A percentile compares a stretch with the other conserved stretches of the same genome.
phyloP scores from a whole-genome alignment of 2,329 filamentous ascomycete genomes.

The Fusarium concolor region DNA sequence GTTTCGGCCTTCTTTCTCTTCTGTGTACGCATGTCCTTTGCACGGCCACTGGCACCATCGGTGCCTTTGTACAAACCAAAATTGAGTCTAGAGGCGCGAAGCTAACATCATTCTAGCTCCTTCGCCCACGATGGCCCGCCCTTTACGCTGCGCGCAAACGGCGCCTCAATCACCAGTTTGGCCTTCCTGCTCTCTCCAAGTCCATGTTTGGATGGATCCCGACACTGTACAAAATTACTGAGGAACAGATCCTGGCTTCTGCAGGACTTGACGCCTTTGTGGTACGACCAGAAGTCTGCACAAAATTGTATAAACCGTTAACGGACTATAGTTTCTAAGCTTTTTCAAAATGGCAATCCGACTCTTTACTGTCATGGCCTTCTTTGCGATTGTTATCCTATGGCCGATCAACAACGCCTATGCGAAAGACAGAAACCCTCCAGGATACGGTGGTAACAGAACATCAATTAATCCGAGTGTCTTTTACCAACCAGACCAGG shows the following conservation, averaged over 20 bases:
- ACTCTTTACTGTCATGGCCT: constrained; percentile 81
- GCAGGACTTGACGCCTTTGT: constrained; percentile 96
- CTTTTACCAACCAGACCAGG: constrained; percentile 23
- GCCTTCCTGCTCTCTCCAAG: constrained; percentile 83
- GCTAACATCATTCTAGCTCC: constrained; percentile 62
- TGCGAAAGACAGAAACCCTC: not conserved
- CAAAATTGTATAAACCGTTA: constrained; percentile 4
- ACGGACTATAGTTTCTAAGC: constrained; percentile 73
- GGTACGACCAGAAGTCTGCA: constrained; percentile 58
- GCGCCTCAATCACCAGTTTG: constrained; percentile 68
- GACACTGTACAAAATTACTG: constrained; percentile 82
- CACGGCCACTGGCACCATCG: not conserved
- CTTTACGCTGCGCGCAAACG: constrained; percentile 91
- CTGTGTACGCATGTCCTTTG: constrained; percentile 66
- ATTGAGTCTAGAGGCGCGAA: not conserved
- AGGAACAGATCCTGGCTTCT: constrained; percentile 88
- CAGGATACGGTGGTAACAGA: not conserved
- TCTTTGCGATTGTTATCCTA: constrained; percentile 84
- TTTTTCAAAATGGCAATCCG: constrained; percentile 97
- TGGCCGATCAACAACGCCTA: constrained; percentile 84
- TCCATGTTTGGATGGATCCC: constrained; percentile 95
- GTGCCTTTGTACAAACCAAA: not conserved
- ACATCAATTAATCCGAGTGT: not conserved
- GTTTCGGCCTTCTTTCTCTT: constrained; percentile 79
- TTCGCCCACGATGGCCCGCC: constrained; percentile 90